phyloP scores from a whole-genome alignment of 805 yeast species.

The Nakazawaea sp. region DNA sequence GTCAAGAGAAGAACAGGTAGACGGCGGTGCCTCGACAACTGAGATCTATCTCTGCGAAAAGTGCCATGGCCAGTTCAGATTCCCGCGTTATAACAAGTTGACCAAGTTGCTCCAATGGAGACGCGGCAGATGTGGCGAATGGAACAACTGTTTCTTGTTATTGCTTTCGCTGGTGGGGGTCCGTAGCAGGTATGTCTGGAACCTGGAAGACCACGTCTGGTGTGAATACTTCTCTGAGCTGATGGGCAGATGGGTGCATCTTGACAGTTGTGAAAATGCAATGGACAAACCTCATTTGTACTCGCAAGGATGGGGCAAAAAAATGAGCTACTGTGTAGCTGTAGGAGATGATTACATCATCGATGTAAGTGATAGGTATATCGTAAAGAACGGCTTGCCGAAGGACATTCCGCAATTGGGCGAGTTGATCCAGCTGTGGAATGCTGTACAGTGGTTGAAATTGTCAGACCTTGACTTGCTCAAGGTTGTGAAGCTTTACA shows the following conservation, averaged over 20 bases:
- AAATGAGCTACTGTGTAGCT: constrained; percentile 84
- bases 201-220: constrained; percentile 94
- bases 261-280: constrained; percentile 83
- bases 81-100: constrained; percentile 75
- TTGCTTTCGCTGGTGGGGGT: constrained; percentile 61
- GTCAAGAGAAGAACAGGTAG: constrained; percentile 31
- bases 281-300: constrained; percentile 78
- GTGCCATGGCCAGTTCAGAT: constrained; percentile 45
- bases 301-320: constrained; percentile 85
- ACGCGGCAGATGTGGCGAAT: constrained; percentile 89
- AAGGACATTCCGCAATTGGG: constrained; percentile 38
- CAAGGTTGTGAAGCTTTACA: constrained; percentile 28
- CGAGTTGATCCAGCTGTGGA: constrained; percentile 28
- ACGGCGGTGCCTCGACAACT: constrained; percentile 44
- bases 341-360: constrained; percentile 51
- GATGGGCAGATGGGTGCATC: constrained; percentile 73
- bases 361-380: constrained; percentile 70
- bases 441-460: constrained; percentile 23
- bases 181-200: constrained; percentile 73
- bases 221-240: constrained; percentile 71
- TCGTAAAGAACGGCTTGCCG: constrained; percentile 37
- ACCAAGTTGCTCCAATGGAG: constrained; percentile 51
- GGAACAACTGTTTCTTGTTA: constrained; percentile 81
- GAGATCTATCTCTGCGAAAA: constrained; percentile 59
- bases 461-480: constrained; percentile 29